Conservation (phyloP, 2,329 filamentous ascomycete genomes). For the Paecilomyces dactylethromorphus region DNA sequence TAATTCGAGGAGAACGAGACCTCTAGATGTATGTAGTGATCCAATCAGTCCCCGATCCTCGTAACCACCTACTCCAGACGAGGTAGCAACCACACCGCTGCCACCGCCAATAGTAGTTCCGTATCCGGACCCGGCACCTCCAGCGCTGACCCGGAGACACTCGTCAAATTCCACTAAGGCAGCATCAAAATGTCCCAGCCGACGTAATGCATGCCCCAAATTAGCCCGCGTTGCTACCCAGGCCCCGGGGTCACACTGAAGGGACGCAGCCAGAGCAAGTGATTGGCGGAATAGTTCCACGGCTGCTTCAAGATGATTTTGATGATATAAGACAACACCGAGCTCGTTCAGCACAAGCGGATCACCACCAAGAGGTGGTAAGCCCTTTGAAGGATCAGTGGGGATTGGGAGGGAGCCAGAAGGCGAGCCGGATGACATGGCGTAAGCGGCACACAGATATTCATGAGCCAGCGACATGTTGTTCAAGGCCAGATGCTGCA, state of each 20-base stretch:
- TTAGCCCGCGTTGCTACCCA: conserved; percentile 84
- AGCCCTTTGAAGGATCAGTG: conserved; percentile 13
- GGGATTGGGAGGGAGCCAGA: conserved; percentile 21
- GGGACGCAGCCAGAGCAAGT: conserved; percentile 69
- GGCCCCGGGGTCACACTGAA: conserved; percentile 73
- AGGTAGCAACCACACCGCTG: conserved; percentile 24
- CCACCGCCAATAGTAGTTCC: conserved; percentile 51
- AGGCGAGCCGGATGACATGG: conserved; percentile 41
- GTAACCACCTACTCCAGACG: conserved; percentile 38
- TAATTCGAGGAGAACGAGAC: conserved; percentile 74
- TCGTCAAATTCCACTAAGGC: conserved; percentile 79
- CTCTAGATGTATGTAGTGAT: conserved; percentile 50
- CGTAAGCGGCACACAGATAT: conserved; percentile 84
- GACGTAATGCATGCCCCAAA: conserved; percentile 78
- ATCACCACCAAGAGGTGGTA: conserved; percentile 46
- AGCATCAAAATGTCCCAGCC: conserved; percentile 60
- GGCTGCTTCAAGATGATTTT: conserved; percentile 69
- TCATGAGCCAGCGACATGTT: conserved; percentile 92
- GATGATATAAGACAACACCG: conserved; percentile 92
- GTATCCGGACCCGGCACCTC: conserved; percentile 72
- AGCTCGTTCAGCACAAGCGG: conserved; percentile 91
- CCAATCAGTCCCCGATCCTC: conserved; percentile 41
- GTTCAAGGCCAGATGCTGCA: conserved; percentile 95
- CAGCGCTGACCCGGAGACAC: conserved; percentile 69
- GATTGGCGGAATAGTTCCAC: conserved; percentile 72